These are phyloP conservation scores for Boletellus ananas DNA, from an alignment of 768 basidiomycete species.

Conservation along the genomic window DNA sequence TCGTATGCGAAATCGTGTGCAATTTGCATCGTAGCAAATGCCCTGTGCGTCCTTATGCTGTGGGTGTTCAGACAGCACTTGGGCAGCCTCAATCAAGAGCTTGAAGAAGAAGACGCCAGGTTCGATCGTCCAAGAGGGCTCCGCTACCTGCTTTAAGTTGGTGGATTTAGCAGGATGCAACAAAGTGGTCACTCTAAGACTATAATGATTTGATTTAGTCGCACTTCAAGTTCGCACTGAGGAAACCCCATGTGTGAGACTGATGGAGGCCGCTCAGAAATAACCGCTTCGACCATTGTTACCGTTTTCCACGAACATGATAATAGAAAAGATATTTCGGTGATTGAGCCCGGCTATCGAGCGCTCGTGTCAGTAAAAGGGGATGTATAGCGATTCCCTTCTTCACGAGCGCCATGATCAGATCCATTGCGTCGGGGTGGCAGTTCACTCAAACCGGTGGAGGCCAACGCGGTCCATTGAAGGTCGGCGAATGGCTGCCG, in stretches of 20 bases:
- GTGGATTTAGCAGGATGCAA: background rate
- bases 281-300: no score
- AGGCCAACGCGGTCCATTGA: slow-evolving; percentile 52
- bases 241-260: no score
- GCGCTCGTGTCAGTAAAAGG: background rate
- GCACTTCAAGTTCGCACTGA: background rate
- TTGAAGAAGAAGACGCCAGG: slow-evolving; percentile 38
- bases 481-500: slow-evolving; percentile 63
- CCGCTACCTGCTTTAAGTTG: slow-evolving; percentile 44
- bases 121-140: slow-evolving; percentile 35
- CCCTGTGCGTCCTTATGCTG: slow-evolving; percentile 47
- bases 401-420: slow-evolving; percentile 21
- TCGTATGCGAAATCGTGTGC: slow-evolving; percentile 66
- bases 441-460: slow-evolving; percentile 64
- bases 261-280: no score
- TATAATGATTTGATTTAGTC: background rate
- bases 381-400: background rate
- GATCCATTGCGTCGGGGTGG: slow-evolving; percentile 48
- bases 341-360: background rate
- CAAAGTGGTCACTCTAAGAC: background rate
- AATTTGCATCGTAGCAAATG: slow-evolving; percentile 63
- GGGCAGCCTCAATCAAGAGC: slow-evolving; percentile 35
- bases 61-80: slow-evolving; percentile 48
- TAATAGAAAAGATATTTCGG: slow-evolving; percentile 1
- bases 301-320: background rate